A percentile compares a stretch with the other conserved stretches of the same genome.
Conservation (phyloP, 805 yeast genomes). For the Kodamaea lidongshanica region DNA sequence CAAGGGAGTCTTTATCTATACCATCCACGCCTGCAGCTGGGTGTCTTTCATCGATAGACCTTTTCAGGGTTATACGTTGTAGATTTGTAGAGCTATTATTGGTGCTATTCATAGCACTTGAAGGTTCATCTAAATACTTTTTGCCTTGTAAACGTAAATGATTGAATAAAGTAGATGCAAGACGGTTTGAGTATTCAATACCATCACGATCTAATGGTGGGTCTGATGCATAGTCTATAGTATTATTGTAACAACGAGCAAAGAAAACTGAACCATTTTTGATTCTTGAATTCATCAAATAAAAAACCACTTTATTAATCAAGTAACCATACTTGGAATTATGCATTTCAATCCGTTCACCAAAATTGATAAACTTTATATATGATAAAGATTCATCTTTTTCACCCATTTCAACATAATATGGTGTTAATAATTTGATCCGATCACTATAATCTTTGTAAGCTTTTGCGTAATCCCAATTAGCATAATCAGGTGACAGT, state of each 20-base stretch:
- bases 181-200: constrained; percentile 52
- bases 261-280: constrained; percentile 88
- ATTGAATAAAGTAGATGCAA: constrained; percentile 51
- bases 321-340: constrained; percentile 82
- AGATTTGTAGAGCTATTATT: constrained; percentile 7
- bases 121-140: constrained; percentile 18
- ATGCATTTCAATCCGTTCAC: constrained; percentile 74
- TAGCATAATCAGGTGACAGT: constrained; percentile 78
- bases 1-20: constrained; percentile 53
- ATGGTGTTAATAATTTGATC: constrained; percentile 59
- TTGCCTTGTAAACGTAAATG: constrained; percentile 33
- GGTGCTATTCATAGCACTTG: constrained; percentile 3
- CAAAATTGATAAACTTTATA: constrained; percentile 85
- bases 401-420: constrained; percentile 68
- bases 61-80: constrained; percentile 5
- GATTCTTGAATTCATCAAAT: constrained; percentile 83
- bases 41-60: constrained; percentile 34
- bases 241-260: constrained; percentile 67
- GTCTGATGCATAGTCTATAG: constrained; percentile 62
- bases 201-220: constrained; percentile 80
- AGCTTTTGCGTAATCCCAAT: constrained; percentile 71
- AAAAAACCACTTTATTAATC: constrained; percentile 85
- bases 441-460: constrained; percentile 70
- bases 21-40: constrained; percentile 52
- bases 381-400: constrained; percentile 50